A percentile compares a stretch with the other conserved stretches of the same genome.
Evolutionary conservation across 495 filamentous ascomycete genomes (phyloP).

Genomic region (Xylaria longipes): DNA sequence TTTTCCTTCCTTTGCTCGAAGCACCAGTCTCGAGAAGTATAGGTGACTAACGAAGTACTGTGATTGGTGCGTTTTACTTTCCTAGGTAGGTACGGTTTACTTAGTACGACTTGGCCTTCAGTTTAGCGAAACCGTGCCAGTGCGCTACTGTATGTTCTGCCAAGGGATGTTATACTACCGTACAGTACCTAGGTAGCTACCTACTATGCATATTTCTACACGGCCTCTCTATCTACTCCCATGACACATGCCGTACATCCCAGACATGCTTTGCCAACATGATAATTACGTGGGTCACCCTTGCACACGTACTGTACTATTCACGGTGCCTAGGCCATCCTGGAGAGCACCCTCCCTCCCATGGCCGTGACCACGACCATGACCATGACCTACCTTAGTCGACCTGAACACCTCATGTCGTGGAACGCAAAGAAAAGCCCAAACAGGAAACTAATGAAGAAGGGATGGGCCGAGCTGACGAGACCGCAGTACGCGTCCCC

Average conservation of each 20-base stretch:
- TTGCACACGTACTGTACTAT: slow-evolving; percentile 7
- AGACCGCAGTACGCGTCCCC: slow-evolving; percentile 11
- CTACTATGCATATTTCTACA: background rate
- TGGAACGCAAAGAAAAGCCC: slow-evolving; percentile 12
- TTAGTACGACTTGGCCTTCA: background rate
- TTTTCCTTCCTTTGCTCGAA: background rate
- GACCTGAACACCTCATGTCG: slow-evolving; percentile 4
- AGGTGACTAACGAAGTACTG: background rate
- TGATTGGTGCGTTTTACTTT: slow-evolving; percentile 15
- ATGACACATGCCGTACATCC: slow-evolving; percentile 10
- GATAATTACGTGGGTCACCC: slow-evolving; percentile 3
- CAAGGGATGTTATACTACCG: too few species aligned
- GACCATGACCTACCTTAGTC: slow-evolving; percentile 17
- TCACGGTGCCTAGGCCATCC: background rate
- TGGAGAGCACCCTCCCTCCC: slow-evolving; percentile 1
- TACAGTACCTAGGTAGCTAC: too few species aligned
- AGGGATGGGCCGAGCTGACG: background rate
- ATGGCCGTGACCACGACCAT: background rate
- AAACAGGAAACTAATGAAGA: slow-evolving; percentile 22
- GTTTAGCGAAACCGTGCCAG: background rate
- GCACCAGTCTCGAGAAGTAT: background rate
- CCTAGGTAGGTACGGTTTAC: background rate
- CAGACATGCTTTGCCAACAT: background rate
- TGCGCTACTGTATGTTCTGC: background rate
- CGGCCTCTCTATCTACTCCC: background rate